These are phyloP conservation scores for Wallacemonas collosoma DNA, from an alignment of 208 protist species.

Conservation along the genomic window DNA sequence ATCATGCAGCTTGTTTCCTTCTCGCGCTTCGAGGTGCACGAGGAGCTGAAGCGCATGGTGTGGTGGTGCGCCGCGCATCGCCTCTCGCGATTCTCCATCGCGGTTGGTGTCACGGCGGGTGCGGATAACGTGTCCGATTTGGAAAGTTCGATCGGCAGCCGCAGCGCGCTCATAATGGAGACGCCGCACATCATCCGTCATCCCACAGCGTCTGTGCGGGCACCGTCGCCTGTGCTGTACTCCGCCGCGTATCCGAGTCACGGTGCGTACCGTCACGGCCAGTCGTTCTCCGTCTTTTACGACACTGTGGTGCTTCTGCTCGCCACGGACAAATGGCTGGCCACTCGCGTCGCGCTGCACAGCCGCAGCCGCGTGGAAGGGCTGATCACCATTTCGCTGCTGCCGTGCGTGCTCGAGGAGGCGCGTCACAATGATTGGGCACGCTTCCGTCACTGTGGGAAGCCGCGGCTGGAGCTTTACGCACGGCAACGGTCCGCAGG, in stretches of 20 bases:
- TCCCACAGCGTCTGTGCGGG: neutral
- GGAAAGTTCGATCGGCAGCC: neutral
- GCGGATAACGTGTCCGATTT: neutral
- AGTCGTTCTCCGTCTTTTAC: constrained; percentile 20
- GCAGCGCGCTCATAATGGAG: neutral
- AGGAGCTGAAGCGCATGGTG: constrained; percentile 26
- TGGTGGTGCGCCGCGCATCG: constrained; percentile 21
- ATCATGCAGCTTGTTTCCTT: constrained; percentile 19
- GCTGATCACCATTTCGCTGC: constrained; percentile 5
- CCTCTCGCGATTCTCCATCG: constrained; percentile 10
- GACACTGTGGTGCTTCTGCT: constrained; percentile 15
- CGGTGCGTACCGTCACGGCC: neutral
- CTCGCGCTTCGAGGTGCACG: constrained; percentile 10
- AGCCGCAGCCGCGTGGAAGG: constrained; percentile 16
- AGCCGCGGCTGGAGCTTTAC: constrained; percentile 1
- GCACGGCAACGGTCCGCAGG: neutral
- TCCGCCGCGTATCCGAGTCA: constrained; percentile 5
- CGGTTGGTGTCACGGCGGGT: constrained; percentile 5
- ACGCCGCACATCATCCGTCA: neutral
- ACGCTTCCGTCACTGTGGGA: neutral
- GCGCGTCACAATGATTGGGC: constrained; percentile 5
- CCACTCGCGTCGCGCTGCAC: neutral
- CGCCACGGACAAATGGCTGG: constrained; percentile 17
- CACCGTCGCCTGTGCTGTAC: constrained; percentile 12
- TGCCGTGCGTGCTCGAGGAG: neutral